Percentiles rank a stretch among this genome's conserved stretches.
Evolutionary conservation across 768 basidiomycete species (phyloP).

Genomic region (Neoboletus brunneissimus): DNA sequence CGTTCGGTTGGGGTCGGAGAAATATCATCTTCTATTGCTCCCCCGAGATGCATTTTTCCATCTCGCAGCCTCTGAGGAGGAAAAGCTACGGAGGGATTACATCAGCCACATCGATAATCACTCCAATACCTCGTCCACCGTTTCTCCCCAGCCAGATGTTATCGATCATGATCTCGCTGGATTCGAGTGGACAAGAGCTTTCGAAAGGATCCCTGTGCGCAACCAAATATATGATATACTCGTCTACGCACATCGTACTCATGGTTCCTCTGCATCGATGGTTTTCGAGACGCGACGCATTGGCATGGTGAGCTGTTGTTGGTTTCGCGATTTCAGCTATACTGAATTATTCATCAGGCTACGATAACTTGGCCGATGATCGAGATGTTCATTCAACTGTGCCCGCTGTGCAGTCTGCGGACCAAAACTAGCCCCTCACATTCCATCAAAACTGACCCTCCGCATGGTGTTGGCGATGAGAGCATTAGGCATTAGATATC

Average conservation of each 20-base stretch:
- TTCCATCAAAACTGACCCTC: slow-evolving; percentile 19
- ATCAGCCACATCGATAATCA: slow-evolving; percentile 36
- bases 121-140: slow-evolving; percentile 1
- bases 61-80: slow-evolving; percentile 47
- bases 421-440: slow-evolving; percentile 32
- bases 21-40: slow-evolving; percentile 53
- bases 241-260: slow-evolving; percentile 62
- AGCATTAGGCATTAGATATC: slow-evolving; percentile 19
- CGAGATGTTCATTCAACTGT: slow-evolving; percentile 61
- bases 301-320: slow-evolving; percentile 50
- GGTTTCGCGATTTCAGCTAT: neutral
- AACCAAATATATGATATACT: slow-evolving; percentile 68
- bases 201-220: slow-evolving; percentile 63
- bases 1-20: slow-evolving; percentile 58
- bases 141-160: slow-evolving; percentile 19
- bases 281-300: slow-evolving; percentile 53
- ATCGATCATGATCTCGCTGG: slow-evolving; percentile 25
- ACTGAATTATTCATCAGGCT: slow-evolving; percentile 40
- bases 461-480: slow-evolving; percentile 17
- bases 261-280: slow-evolving; percentile 53
- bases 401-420: slow-evolving; percentile 51
- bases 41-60: slow-evolving; percentile 60
- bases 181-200: slow-evolving; percentile 39
- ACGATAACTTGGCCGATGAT: slow-evolving; percentile 73
- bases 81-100: slow-evolving; percentile 48